Evolutionary conservation across 2,329 filamentous ascomycete species (phyloP).

Genomic region (Lanzia echinophila): DNA sequence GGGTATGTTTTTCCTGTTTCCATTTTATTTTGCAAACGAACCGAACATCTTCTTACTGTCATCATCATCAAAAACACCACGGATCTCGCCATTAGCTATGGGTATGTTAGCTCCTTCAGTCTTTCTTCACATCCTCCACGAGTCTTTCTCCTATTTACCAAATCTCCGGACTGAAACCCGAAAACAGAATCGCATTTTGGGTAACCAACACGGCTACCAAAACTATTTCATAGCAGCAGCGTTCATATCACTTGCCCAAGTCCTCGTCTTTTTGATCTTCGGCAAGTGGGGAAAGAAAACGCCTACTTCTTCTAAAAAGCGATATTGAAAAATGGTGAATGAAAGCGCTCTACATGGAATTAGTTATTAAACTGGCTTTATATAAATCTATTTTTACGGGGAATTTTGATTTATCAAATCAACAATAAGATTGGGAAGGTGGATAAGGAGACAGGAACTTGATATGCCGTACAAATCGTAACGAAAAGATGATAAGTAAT

Average conservation of each 20-base stretch:
- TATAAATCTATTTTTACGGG: too few species aligned
- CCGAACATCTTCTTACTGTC: slow-evolving; percentile 32
- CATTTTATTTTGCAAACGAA: too few species aligned
- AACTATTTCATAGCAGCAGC: slow-evolving; percentile 39
- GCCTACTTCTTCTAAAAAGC: slow-evolving; percentile 32
- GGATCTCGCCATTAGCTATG: slow-evolving; percentile 42
- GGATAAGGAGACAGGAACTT: too few species aligned
- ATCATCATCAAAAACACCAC: slow-evolving; percentile 43
- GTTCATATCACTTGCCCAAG: slow-evolving; percentile 32
- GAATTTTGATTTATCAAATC: too few species aligned
- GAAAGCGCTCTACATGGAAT: too few species aligned
- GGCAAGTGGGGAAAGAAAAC: slow-evolving; percentile 42
- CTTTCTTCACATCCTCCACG: too few species aligned
- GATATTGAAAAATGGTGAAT: slow-evolving; percentile 35
- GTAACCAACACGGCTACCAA: slow-evolving; percentile 35
- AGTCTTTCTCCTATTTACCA: too few species aligned
- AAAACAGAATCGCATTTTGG: slow-evolving; percentile 44
- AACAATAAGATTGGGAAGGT: too few species aligned
- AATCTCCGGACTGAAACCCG: too few species aligned
- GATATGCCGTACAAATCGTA: too few species aligned
- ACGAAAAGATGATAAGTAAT: too few species aligned
- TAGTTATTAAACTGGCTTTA: too few species aligned
- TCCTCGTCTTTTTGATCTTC: slow-evolving; percentile 38
- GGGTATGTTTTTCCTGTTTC: slow-evolving; percentile 11
- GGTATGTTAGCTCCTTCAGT: slow-evolving; percentile 13